These are phyloP conservation scores for Aspergillus texensis DNA, from an alignment of 2,329 filamentous ascomycete species.

Conservation along the genomic window DNA sequence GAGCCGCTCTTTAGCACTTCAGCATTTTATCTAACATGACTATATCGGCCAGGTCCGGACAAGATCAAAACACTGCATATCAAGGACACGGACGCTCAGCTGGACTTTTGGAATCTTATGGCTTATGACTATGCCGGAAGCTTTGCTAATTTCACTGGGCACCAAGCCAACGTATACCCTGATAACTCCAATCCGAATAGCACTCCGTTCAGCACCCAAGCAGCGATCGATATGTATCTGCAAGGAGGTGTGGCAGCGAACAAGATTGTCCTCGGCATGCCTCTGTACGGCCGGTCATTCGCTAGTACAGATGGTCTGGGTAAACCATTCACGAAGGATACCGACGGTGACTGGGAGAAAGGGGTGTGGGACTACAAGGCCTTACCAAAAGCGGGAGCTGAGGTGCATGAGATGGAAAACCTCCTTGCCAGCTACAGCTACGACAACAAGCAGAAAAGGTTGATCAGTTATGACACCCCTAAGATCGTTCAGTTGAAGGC, in stretches of 20 bases:
- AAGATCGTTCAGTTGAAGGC: slow-evolving; percentile 70
- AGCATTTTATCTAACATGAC: background rate
- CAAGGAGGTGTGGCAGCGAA: slow-evolving; percentile 61
- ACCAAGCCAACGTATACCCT: slow-evolving; percentile 77
- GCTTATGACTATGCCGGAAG: slow-evolving; percentile 83
- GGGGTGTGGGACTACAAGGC: slow-evolving; percentile 88
- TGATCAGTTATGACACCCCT: slow-evolving; percentile 78
- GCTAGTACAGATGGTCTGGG: slow-evolving; percentile 76
- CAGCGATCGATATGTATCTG: slow-evolving; percentile 72
- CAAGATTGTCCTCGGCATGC: slow-evolving; percentile 89
- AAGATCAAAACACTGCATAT: slow-evolving; percentile 42
- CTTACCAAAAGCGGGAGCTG: slow-evolving; percentile 56
- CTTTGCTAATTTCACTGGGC: slow-evolving; percentile 72
- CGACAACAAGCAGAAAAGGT: slow-evolving; percentile 58
- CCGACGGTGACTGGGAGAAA: slow-evolving; percentile 75
- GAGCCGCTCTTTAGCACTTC: background rate
- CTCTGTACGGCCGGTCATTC: slow-evolving; percentile 87
- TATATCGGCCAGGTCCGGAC: background rate
- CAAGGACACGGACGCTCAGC: slow-evolving; percentile 48
- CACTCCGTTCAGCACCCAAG: slow-evolving; percentile 77
- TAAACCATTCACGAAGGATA: slow-evolving; percentile 65
- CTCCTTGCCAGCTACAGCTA: slow-evolving; percentile 46
- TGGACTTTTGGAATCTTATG: slow-evolving; percentile 66
- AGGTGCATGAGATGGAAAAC: slow-evolving; percentile 19
- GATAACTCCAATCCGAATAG: slow-evolving; percentile 58